Evolutionary conservation across 2,329 filamentous ascomycete genomes (phyloP), one percentile per base, ranked within the genome.

Genomic region (Tolypocladium sp.): DNA sequence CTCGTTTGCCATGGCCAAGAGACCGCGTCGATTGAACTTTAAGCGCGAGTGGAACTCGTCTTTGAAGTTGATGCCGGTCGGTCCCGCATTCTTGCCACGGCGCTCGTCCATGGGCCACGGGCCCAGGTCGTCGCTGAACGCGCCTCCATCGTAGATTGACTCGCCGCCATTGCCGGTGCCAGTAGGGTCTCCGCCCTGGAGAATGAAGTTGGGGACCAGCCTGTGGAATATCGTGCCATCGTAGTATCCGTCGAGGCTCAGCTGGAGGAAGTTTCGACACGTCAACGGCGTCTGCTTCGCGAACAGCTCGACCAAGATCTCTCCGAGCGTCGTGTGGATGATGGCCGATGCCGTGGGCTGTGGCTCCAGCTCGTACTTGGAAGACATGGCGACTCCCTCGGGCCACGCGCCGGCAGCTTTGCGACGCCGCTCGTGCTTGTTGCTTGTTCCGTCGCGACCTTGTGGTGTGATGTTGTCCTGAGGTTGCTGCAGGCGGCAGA

Each of bases 1-100:
- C 62, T 90, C 88, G 73, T 97, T 97, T 35, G 94, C 94, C 92
- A 97, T 97, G n/a, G 90, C 94, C 66, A 99, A 75, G 66, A 97
- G 76, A 0, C 94, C 94, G 61, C 94, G 82, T 55, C 94, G 82
- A 67, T 95, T 97, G 79, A 94, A 97, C 73, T 95, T 95, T 65
- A 99, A 79, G 38, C 94, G 83, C 66, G 88, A 91, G 73, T 97
- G 93, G 65, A 97, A 89, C 71, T 99, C 94, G 77, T 97, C 93
- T 64, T 80, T 85, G 70, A 88, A 87, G 62, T 83, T 82, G 37
- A 86, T 76, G 30, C 85, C 85, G 40, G 76, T 78, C 15, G 77
- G 73, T 0, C 85, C 85, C 8, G 83, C 82, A 67, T 87, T 88
- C 65, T 76, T 76, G 13, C 84, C 85, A n/a, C 74, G 78, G 27